phyloP scores from a whole-genome alignment of 805 yeast genomes.

The Hanseniaspora singularis region DNA sequence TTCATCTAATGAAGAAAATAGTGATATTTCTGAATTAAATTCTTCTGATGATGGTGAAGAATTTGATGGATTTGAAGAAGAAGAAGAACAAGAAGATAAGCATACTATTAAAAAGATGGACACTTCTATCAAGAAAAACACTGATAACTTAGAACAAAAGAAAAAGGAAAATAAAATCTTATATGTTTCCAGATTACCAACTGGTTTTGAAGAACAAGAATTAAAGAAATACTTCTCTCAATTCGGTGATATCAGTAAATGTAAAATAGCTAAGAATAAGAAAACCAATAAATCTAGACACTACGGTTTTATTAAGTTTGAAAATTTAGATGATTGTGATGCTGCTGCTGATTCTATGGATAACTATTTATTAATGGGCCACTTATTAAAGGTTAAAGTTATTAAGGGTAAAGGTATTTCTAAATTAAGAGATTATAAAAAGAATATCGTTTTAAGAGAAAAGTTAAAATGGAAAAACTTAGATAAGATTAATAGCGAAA shows the following conservation, averaged over 20 bases:
- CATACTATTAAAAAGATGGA: constrained; percentile 27
- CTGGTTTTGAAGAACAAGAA: constrained; percentile 78
- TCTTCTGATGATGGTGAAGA: constrained; percentile 18
- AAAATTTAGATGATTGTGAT: constrained; percentile 59
- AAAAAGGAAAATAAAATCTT: constrained; percentile 44
- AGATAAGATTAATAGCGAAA: constrained; percentile 9
- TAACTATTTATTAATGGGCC: constrained; percentile 81
- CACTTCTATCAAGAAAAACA: constrained; percentile 16
- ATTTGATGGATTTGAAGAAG: constrained; percentile 15
- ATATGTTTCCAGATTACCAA: constrained; percentile 85
- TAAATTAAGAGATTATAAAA: constrained; percentile 28
- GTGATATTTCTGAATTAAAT: constrained; percentile 15
- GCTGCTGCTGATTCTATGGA: constrained; percentile 93
- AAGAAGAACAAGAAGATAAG: constrained; percentile 6
- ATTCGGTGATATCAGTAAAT: constrained; percentile 72
- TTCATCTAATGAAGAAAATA: constrained; percentile 13
- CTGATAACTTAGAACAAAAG: constrained; percentile 19
- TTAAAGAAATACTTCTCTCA: constrained; percentile 68
- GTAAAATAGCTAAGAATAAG: constrained; percentile 77
- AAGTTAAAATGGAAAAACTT: constrained; percentile 20
- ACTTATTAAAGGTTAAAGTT: constrained; percentile 57
- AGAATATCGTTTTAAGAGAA: constrained; percentile 26
- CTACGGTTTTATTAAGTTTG: constrained; percentile 81
- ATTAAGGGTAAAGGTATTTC: constrained; percentile 38
- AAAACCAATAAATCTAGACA: constrained; percentile 85